Evolutionary conservation across 1,139 yeast genomes (phyloP).

Genomic region (Nakaseomyces uthaithaninus): DNA sequence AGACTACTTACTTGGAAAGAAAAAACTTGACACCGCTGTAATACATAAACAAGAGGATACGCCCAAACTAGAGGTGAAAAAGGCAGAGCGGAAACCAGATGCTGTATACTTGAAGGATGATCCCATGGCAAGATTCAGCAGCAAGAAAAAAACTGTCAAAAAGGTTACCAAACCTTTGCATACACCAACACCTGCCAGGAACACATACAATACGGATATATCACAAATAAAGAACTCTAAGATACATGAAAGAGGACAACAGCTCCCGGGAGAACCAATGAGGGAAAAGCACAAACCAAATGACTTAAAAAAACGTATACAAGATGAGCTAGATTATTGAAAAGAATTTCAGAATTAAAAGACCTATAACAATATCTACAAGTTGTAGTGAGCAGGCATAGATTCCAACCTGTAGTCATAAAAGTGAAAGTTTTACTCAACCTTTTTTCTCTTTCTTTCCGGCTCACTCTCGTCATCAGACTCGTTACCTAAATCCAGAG

Average conservation of each 20-base stretch:
- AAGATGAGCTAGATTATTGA: conserved; percentile 18
- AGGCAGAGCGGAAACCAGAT: conserved; percentile 6
- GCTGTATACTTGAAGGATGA: conserved; percentile 11
- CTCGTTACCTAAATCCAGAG: conserved; percentile 3
- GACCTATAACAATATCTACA: no score
- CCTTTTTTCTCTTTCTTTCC: conserved; percentile 6
- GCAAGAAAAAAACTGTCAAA: conserved; percentile 14
- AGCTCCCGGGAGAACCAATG: neutral
- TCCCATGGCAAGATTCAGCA: conserved; percentile 11
- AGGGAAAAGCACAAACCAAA: conserved; percentile 4
- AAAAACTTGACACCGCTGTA: conserved; percentile 37
- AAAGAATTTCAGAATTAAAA: conserved; percentile 12
- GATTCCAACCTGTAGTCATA: no score
- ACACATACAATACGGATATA: neutral
- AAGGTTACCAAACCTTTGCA: conserved; percentile 9
- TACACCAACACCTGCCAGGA: conserved; percentile 9
- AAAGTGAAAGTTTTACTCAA: conserved; percentile 2
- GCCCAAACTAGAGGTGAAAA: neutral
- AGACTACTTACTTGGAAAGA: conserved; percentile 45
- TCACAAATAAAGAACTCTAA: no score
- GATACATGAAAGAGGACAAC: no score
- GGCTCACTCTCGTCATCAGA: neutral
- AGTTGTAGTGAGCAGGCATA: no score
- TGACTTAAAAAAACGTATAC: conserved; percentile 8
- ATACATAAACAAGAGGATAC: conserved; percentile 10